A percentile compares a stretch with the other conserved stretches of the same genome.
Evolutionary conservation across 805 yeast genomes (phyloP).

Genomic region (Yarrowia keelungensis): DNA sequence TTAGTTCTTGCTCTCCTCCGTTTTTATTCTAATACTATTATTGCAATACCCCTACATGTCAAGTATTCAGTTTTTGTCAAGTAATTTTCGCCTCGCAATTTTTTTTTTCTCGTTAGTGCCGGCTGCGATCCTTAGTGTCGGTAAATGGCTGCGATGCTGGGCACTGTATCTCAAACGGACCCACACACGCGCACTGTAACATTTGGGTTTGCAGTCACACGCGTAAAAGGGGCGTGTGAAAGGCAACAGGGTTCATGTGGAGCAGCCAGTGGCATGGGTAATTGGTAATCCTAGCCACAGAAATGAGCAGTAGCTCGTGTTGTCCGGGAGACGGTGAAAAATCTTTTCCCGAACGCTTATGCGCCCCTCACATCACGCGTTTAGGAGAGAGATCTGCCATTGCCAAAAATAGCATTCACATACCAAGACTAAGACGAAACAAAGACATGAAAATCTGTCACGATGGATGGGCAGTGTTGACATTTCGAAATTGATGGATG

Average conservation of each 20-base stretch:
- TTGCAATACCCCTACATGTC: too few species aligned
- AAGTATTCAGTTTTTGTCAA: too few species aligned
- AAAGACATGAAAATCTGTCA: conserved; percentile 1
- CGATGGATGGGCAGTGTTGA: not conserved
- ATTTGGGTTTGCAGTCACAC: not conserved
- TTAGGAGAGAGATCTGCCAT: conserved; percentile 3
- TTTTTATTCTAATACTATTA: conserved; percentile 12
- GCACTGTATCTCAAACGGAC: not conserved
- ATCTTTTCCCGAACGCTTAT: not conserved
- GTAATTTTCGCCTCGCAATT: too few species aligned
- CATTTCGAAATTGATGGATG: not conserved
- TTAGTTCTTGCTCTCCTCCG: conserved; percentile 1
- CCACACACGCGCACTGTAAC: conserved; percentile 16
- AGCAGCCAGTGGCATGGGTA: not conserved
- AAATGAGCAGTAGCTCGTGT: not conserved
- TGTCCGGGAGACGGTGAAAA: not conserved
- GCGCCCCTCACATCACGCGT: not conserved
- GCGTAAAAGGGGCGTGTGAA: conserved; percentile 5
- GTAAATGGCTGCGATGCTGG: not conserved
- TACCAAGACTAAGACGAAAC: conserved; percentile 7
- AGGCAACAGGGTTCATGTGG: conserved; percentile 3
- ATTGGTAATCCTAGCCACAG: not conserved
- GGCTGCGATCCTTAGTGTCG: not conserved
- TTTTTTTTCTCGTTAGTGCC: not conserved
- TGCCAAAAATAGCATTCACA: conserved; percentile 1